These are phyloP conservation scores for Naganishia antarctica DNA, from an alignment of 768 basidiomycete genomes.

Conservation along the genomic window DNA sequence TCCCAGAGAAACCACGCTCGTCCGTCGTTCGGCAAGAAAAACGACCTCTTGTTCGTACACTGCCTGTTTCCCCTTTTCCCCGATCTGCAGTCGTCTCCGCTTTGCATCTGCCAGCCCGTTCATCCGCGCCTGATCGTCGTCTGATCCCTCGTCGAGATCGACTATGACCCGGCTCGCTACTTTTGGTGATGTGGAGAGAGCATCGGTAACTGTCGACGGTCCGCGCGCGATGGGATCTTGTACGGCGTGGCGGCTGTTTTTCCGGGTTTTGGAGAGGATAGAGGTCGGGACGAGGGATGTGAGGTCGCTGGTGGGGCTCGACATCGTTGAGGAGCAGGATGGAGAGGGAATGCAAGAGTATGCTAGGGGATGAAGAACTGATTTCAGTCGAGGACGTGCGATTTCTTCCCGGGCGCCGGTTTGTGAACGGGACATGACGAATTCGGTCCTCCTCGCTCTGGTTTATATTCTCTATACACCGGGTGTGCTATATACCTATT, in stretches of 20 bases:
- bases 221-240: neutral
- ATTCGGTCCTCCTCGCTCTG: neutral
- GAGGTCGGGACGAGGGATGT: constrained; percentile 11
- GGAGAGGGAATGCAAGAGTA: neutral
- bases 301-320: neutral
- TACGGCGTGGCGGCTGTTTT: neutral
- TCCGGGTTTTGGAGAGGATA: constrained; percentile 1
- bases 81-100: neutral
- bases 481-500: no score
- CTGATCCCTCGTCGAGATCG: neutral
- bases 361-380: neutral
- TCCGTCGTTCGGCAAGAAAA: neutral
- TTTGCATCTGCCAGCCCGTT: no score
- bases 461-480: no score
- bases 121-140: neutral
- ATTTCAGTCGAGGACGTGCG: neutral
- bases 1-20: neutral
- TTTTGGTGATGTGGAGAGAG: no score
- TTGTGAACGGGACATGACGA: neutral
- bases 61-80: constrained; percentile 7
- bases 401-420: no score
- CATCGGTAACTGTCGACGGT: neutral
- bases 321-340: neutral
- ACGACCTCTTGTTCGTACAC: neutral
- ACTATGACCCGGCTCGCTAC: no score